Evolutionary conservation across 192 early-diverging fungal species (phyloP).

Genomic region (Chytriomyces sp.): DNA sequence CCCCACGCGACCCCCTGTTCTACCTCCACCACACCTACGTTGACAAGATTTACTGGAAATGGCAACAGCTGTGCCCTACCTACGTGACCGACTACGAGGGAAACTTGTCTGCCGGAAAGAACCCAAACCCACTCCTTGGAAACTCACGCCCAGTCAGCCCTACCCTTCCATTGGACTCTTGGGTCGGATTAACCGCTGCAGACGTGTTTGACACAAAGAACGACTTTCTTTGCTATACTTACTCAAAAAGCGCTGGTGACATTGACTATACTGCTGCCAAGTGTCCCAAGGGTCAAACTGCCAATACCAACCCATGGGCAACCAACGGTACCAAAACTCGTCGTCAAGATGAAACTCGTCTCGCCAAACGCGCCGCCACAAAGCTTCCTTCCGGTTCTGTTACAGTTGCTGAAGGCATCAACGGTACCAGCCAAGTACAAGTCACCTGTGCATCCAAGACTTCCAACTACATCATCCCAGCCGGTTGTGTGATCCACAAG

Average conservation of each 20-base stretch:
- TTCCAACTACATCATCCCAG: not conserved
- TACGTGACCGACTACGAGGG: slow-evolving; percentile 19
- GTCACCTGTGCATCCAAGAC: not conserved
- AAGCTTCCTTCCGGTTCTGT: not conserved
- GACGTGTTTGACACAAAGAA: slow-evolving; percentile 27
- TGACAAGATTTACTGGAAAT: no score
- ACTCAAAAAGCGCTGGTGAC: no score
- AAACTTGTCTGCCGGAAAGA: no score
- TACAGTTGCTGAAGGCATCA: not conserved
- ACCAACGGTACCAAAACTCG: no score
- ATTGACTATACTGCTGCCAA: slow-evolving; percentile 5
- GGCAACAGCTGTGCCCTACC: no score
- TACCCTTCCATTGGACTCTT: not conserved
- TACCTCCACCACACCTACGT: no score
- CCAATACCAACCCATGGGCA: no score
- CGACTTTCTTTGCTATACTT: no score
- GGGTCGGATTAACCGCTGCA: not conserved
- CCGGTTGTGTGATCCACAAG: not conserved
- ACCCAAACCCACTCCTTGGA: not conserved
- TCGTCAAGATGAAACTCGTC: no score
- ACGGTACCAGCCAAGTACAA: not conserved
- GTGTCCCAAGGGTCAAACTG: no score
- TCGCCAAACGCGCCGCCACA: not conserved
- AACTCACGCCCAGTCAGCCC: not conserved
- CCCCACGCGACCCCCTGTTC: no score